A percentile compares a stretch with the other conserved stretches of the same genome.
phyloP scores from a whole-genome alignment of 768 basidiomycete genomes.

The Kwoniella sp. region DNA sequence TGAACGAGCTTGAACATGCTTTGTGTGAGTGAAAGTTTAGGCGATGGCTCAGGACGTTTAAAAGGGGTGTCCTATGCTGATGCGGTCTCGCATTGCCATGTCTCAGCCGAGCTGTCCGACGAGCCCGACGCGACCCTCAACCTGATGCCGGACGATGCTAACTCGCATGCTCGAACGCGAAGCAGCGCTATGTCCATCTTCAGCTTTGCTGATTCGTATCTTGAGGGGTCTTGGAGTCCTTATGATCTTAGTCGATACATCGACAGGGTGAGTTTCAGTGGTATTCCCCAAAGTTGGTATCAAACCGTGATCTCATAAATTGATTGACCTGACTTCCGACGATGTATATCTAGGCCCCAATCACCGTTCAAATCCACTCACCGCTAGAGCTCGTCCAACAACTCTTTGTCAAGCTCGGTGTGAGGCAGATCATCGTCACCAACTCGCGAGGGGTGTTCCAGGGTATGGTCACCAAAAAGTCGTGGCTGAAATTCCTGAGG shows the following conservation, averaged over 20 bases:
- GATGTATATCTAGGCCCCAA: constrained; percentile 68
- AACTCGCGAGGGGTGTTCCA: constrained; percentile 82
- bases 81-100: not conserved
- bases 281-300: too few species aligned
- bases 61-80: not conserved
- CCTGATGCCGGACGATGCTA: constrained; percentile 59
- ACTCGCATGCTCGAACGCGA: constrained; percentile 19
- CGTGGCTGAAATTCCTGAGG: constrained; percentile 83
- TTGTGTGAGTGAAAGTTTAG: constrained; percentile 64
- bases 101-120: constrained; percentile 65
- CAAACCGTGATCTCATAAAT: constrained; percentile 24
- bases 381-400: constrained; percentile 91
- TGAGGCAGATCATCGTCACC: constrained; percentile 81
- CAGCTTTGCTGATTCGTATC: constrained; percentile 40
- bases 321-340: constrained; percentile 5
- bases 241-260: constrained; percentile 83
- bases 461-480: constrained; percentile 91
- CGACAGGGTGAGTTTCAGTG: constrained; percentile 79
- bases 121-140: constrained; percentile 68
- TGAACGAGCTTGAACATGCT: constrained; percentile 91
- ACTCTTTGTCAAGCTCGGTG: constrained; percentile 90
- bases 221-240: constrained; percentile 34
- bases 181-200: constrained; percentile 41
- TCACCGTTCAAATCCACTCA: constrained; percentile 78
- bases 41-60: not conserved